A percentile compares a stretch with the other conserved stretches of the same genome.
Conservation (phyloP, 257 asterid species). For the Nicotiana otophora region DNA sequence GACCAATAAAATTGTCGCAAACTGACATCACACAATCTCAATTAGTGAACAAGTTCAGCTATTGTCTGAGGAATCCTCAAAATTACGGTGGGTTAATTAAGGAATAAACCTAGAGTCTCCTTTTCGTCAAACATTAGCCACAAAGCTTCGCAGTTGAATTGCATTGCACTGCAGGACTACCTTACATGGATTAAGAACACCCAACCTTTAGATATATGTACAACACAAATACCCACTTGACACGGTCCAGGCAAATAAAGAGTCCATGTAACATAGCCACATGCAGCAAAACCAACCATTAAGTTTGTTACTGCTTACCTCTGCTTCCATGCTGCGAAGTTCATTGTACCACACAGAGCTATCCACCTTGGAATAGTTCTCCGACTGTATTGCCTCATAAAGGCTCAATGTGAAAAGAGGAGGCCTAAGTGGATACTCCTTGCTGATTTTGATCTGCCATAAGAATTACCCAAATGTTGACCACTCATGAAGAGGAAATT, state of each 20-base stretch:
- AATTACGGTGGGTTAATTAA: neutral
- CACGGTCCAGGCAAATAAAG: neutral
- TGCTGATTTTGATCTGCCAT: slow-evolving; percentile 64
- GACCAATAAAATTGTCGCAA: neutral
- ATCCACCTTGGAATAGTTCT: slow-evolving; percentile 33
- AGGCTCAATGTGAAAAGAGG: slow-evolving; percentile 61
- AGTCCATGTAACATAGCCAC: neutral
- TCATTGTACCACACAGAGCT: slow-evolving; percentile 73
- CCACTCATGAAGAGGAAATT: slow-evolving; percentile 1
- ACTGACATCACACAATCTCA: neutral
- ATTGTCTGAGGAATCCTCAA: neutral
- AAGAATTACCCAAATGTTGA: neutral
- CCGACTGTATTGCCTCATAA: slow-evolving; percentile 33
- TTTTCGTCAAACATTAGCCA: neutral
- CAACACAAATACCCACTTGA: neutral
- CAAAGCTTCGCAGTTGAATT: neutral
- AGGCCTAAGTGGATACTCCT: slow-evolving; percentile 89
- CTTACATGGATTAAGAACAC: neutral
- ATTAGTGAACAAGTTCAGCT: neutral
- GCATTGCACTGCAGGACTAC: neutral
- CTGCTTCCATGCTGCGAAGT: slow-evolving; percentile 93
- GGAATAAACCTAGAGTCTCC: neutral
- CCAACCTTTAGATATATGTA: neutral
- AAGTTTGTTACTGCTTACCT: slow-evolving; percentile 48
- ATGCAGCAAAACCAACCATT: neutral